Evolutionary conservation across 2,329 filamentous ascomycete species (phyloP), one percentile per base, ranked within the genome.

Genomic region (Fusarium sp.): DNA sequence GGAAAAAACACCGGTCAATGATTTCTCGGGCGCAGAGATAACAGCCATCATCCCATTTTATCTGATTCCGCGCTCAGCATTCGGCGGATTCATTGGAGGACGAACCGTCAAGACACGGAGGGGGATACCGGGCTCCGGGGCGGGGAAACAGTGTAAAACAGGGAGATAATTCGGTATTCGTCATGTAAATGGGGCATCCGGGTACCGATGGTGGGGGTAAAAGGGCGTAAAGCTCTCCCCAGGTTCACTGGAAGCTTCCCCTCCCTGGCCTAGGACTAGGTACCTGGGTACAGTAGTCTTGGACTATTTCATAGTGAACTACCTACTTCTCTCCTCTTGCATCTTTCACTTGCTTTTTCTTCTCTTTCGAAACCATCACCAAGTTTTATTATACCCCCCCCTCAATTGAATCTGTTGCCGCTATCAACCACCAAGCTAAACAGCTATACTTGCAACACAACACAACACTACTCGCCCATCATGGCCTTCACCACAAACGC

Each of bases 401-500:
- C 25, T 19, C 33, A 49, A 60, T 59, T 55, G 55, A 31, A 21
- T 14, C 25, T 39, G n/a, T 43, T 17, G 11, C 11, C 15, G 4
- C 9, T 21, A 17, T 17, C 23, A 25, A 17, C n/a, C 23, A 25
- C 23, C 23, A 25, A 25, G 23, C 15, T 23, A 9, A 23, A 11
- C 14, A 25, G 27, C 33, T 14, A 10, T 14, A 10, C 15, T 43
- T 49, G 51, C 43, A 21, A 57, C 10, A 25, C 5, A 19, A 19
- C 19, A 19, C 19, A 19, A 19, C 4, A 19, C 19, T 27, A n/a
- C 37, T 21, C 35, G 57, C 55, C 51, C 57, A 82, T 65, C 62
- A 95, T 95, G 93, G 82, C 90, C 57, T 93, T 98, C 82, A 91
- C 90, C 74, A 96, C 90, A 67, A 96, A 91, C 75, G 89, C 92